phyloP scores from a whole-genome alignment of 306 rosid species.

The barrel medic (Medicago truncatula) region MtrunA17r5.0-ANR NC_053042.1:45474501-45475000 shows the following conservation, averaged over 20 bases:
- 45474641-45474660: not conserved
- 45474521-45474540: conserved; percentile 79
- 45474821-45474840: conserved; percentile 18
- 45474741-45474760: conserved; percentile 83
- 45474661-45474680: too few species aligned
- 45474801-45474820: conserved; percentile 59
- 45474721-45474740: conserved; percentile 66
- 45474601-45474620: conserved; percentile 68
- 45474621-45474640: conserved; percentile 32
- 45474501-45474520: conserved; percentile 49
- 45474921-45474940: conserved; percentile 56
- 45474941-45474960: conserved; percentile 51
- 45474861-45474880: not conserved
- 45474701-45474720: conserved; percentile 8
- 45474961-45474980: conserved; percentile 46
- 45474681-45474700: too few species aligned
- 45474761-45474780: conserved; percentile 75
- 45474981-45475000: conserved; percentile 40
- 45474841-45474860: not conserved
- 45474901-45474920: conserved; percentile 64
- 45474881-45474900: conserved; percentile 68
- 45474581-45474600: conserved; percentile 78
- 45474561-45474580: conserved; percentile 76
- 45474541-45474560: conserved; percentile 77
- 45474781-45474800: conserved; percentile 68